phyloP scores from a whole-genome alignment of 768 basidiomycete species.

The Hydnomerulius pinastri region DNA sequence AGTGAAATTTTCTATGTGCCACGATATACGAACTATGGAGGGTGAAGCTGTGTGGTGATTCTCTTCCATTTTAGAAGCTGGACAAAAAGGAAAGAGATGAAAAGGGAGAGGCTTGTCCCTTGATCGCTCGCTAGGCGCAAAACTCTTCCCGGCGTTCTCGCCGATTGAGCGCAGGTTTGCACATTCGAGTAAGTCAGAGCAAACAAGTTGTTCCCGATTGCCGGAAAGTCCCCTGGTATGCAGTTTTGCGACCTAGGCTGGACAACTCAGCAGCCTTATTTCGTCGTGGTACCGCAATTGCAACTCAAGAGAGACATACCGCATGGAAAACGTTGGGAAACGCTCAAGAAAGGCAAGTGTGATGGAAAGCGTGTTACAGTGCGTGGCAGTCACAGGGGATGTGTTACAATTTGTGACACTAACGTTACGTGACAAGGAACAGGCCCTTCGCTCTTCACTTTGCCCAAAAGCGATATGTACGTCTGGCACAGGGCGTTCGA shows the following conservation, averaged over 20 bases:
- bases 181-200: conserved; percentile 8
- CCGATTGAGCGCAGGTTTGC: conserved; percentile 27
- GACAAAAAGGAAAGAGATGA: conserved; percentile 29
- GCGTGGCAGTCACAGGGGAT: background rate
- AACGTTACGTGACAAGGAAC: background rate
- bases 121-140: conserved; percentile 29
- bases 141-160: too few relatives aligned
- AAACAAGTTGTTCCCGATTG: too few relatives aligned
- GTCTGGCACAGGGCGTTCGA: background rate
- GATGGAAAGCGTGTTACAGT: conserved; percentile 13
- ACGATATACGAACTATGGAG: conserved; percentile 13
- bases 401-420: background rate
- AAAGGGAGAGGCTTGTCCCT: conserved; percentile 31
- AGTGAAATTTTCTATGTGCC: conserved; percentile 20
- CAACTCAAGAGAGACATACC: background rate
- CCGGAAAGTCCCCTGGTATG: too few relatives aligned
- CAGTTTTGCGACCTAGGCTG: conserved; percentile 8
- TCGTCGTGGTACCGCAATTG: conserved; percentile 3
- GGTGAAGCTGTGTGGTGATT: conserved; percentile 18
- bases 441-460: conserved; percentile 7
- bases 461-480: conserved; percentile 9
- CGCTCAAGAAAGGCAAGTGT: conserved; percentile 6
- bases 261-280: background rate
- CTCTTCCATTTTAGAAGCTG: conserved; percentile 35
- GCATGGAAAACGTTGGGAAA: background rate